Evolutionary conservation across 495 filamentous ascomycete genomes (phyloP), one percentile per base, ranked within the genome.

Genomic region (Aspergillus biplanus): DNA sequence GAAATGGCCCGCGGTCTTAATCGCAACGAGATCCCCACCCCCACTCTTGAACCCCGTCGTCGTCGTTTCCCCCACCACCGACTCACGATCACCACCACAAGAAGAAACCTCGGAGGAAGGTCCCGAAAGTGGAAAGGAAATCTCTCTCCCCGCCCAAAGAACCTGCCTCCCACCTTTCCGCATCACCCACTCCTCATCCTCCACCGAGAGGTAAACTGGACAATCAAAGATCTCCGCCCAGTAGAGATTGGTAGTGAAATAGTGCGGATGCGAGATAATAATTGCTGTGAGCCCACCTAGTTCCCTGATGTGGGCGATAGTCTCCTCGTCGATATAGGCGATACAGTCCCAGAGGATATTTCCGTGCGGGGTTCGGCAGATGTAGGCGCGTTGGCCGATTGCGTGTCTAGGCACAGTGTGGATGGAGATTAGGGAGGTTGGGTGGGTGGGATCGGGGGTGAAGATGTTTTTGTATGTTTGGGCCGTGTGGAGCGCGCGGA

Each of bases 261-360:
- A 94, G 70, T 94, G 90, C 37, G 90, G 90, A 71, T 94, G 90
- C 0, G 84, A 87, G 65, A 94, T 92, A 48, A 92, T 85, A 42
- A 92, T 92, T 0, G 85, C 89, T n/a, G 79, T 74, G 4, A 93
- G 67, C 0, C 88, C 89, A 49, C 90, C 90, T 4, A 82, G 60
- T 7, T 59, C 61, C 8, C 73, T 71, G 62, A 88, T 80, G 52
- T 62, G 59, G 0, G 65, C 55, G 11, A 89, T 72, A 0, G 89
- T 92, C 11, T 78, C 78, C 4, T 80, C 72, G 67, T 92, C 88
- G 6, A 93, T 65, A 55, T 82, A 83, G 4, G 88, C 76, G 48
- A 94, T 74, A 65, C 88, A 83, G 71, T 93, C 90, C 90, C 90
- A 93, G 7, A 93, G 79, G 16, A 93, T 72, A 68, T 92, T 91